Percentiles rank a stretch among this genome's conserved stretches.
Conservation (phyloP, 2,329 filamentous ascomycete genomes). For the Calonectria multiphialidica region DNA sequence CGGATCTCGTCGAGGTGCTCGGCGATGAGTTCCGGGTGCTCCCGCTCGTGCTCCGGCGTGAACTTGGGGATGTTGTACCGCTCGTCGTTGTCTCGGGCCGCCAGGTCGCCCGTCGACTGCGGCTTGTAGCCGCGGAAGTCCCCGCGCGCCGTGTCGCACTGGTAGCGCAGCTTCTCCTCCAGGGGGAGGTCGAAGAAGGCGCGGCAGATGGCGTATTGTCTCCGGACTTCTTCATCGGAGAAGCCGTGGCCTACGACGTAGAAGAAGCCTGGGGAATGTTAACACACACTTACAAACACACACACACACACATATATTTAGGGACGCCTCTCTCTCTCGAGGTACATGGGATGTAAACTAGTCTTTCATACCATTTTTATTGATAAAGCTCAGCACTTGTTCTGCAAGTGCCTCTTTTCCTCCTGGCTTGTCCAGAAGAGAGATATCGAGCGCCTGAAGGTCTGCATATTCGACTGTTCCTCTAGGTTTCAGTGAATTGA, state of each 20-base stretch:
- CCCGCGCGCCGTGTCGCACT: conserved; percentile 7
- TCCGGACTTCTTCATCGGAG: conserved; percentile 66
- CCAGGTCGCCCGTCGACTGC: conserved; percentile 16
- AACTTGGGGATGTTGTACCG: conserved; percentile 26
- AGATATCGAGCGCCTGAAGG: conserved; percentile 13
- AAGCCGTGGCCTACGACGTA: conserved; percentile 73
- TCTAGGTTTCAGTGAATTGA: neutral
- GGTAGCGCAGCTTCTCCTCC: conserved; percentile 70
- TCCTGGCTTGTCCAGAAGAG: conserved; percentile 11
- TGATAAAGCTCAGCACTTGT: conserved; percentile 15
- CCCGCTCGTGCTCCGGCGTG: conserved; percentile 3
- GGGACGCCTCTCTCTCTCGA: neutral
- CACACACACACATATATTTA: neutral
- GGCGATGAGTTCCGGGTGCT: conserved; percentile 11
- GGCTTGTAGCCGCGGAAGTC: conserved; percentile 18
- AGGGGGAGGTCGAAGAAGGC: conserved; percentile 63
- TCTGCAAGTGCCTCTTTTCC: conserved; percentile 13
- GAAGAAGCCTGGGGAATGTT: conserved; percentile 56
- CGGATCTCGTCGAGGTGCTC: conserved; percentile 12
- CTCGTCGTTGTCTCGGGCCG: conserved; percentile 17
- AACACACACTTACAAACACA: neutral
- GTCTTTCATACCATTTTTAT: conserved; percentile 1
- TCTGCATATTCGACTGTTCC: conserved; percentile 19
- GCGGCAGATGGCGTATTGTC: conserved; percentile 69
- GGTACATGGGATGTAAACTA: neutral